Evolutionary conservation across 2,329 filamentous ascomycete genomes (phyloP).

Genomic region (Stemphylium lycopersici): DNA sequence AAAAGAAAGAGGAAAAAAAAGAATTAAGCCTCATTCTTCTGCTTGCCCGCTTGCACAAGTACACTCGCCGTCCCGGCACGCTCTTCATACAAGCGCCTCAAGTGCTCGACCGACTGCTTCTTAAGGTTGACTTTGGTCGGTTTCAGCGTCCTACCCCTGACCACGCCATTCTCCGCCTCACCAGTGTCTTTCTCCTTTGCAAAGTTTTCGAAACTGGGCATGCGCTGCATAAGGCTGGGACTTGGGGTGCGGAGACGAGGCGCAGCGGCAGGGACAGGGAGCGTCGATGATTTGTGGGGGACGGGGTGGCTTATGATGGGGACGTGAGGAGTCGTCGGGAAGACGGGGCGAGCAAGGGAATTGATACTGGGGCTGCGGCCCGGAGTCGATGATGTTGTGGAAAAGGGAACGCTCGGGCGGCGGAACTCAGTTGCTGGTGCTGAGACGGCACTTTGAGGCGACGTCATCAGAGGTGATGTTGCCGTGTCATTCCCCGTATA

Average conservation of each 20-base stretch:
- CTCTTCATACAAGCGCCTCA: constrained; percentile 57
- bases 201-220: constrained; percentile 52
- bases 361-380: constrained; percentile 43
- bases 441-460: constrained; percentile 24
- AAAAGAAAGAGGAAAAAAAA: not conserved
- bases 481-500: constrained; percentile 22
- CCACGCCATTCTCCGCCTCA: constrained; percentile 12
- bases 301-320: constrained; percentile 33
- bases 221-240: constrained; percentile 53
- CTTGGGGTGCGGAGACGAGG: constrained; percentile 46
- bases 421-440: constrained; percentile 30
- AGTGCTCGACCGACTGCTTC: constrained; percentile 56
- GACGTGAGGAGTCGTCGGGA: constrained; percentile 29
- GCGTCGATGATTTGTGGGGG: constrained; percentile 39
- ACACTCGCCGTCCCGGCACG: constrained; percentile 49
- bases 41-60: constrained; percentile 26
- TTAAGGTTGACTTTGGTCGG: constrained; percentile 50
- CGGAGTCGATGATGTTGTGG: constrained; percentile 22
- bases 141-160: constrained; percentile 28
- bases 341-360: constrained; percentile 47
- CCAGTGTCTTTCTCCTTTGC: constrained; percentile 12
- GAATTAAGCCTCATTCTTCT: not conserved
- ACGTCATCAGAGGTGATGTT: constrained; percentile 20
- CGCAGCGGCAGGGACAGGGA: constrained; percentile 31
- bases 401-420: constrained; percentile 41